A percentile compares a stretch with the other conserved stretches of the same genome.
phyloP scores from a whole-genome alignment of 2,329 filamentous ascomycete genomes.

The Epichloe gansuensis region DNA sequence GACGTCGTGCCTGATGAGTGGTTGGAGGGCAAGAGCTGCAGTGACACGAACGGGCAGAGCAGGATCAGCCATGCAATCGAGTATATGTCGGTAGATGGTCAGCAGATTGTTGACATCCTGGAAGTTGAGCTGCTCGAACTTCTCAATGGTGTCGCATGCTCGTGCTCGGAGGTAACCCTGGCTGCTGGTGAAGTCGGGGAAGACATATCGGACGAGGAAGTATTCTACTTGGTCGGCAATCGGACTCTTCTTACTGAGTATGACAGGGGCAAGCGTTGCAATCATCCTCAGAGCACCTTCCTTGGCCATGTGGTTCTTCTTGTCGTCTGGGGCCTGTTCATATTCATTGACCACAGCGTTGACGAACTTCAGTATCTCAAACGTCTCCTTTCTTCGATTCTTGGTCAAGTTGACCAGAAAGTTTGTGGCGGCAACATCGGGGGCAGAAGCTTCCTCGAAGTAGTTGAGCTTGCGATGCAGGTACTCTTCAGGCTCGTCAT shows the following conservation, averaged over 20 bases:
- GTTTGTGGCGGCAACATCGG: constrained; percentile 90
- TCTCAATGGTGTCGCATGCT: constrained; percentile 94
- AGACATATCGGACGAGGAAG: constrained; percentile 95
- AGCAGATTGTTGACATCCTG: constrained; percentile 92
- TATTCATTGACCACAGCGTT: constrained; percentile 92
- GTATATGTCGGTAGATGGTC: constrained; percentile 89
- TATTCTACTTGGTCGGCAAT: constrained; percentile 97
- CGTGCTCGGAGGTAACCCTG: constrained; percentile 88
- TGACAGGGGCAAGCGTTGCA: constrained; percentile 83
- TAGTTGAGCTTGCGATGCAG: constrained; percentile 95
- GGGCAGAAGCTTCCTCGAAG: constrained; percentile 91
- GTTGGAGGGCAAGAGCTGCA: constrained; percentile 84
- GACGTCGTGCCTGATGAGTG: constrained; percentile 86
- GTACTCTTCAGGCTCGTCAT: constrained; percentile 91
- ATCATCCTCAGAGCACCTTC: constrained; percentile 97
- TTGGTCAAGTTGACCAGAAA: constrained; percentile 94
- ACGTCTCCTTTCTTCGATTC: constrained; percentile 87
- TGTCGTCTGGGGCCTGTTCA: constrained; percentile 67
- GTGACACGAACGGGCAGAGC: constrained; percentile 89
- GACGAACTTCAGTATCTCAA: constrained; percentile 86
- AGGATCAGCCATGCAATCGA: constrained; percentile 93
- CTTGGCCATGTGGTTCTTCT: constrained; percentile 91
- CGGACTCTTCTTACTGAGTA: constrained; percentile 94
- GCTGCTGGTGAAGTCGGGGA: constrained; percentile 88
- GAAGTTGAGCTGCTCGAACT: constrained; percentile 95